Evolutionary conservation across 2,329 filamentous ascomycete species (phyloP).

Genomic region (Zalaria obscura): DNA sequence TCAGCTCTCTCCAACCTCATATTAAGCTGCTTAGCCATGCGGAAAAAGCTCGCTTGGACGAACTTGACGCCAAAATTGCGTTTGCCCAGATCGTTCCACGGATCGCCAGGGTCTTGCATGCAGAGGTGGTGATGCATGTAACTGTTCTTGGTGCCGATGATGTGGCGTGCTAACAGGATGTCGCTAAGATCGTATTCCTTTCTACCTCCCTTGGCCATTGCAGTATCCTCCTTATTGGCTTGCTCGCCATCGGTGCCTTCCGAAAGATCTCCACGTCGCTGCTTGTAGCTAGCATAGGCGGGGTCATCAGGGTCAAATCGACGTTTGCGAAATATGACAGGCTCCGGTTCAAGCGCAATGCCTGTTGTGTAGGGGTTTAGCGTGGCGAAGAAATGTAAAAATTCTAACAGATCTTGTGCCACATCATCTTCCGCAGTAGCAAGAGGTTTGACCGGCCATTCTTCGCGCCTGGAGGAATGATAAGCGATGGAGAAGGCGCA

Average conservation of each 20-base stretch:
- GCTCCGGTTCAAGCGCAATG: constrained; percentile 34
- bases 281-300: constrained; percentile 1
- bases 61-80: constrained; percentile 35
- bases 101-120: constrained; percentile 45
- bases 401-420: constrained; percentile 24
- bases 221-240: too few species aligned
- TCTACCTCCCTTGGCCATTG: too few species aligned
- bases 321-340: constrained; percentile 14
- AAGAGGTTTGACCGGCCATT: too few species aligned
- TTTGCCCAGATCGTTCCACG: constrained; percentile 41
- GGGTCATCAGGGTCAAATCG: constrained; percentile 12
- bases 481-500: too few species aligned
- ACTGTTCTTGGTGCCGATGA: not conserved
- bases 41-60: constrained; percentile 24
- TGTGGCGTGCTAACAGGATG: too few species aligned
- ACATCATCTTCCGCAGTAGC: too few species aligned
- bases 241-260: too few species aligned
- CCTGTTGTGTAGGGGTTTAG: constrained; percentile 32
- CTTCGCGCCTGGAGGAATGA: too few species aligned
- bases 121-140: constrained; percentile 31
- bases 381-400: constrained; percentile 35
- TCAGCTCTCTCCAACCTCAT: constrained; percentile 6
- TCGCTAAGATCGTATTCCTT: too few species aligned
- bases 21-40: not conserved
- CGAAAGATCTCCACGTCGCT: too few species aligned